These are phyloP conservation scores for Lobosporangium transversale DNA, from an alignment of 192 early-diverging fungal genomes.

Conservation along the genomic window DNA sequence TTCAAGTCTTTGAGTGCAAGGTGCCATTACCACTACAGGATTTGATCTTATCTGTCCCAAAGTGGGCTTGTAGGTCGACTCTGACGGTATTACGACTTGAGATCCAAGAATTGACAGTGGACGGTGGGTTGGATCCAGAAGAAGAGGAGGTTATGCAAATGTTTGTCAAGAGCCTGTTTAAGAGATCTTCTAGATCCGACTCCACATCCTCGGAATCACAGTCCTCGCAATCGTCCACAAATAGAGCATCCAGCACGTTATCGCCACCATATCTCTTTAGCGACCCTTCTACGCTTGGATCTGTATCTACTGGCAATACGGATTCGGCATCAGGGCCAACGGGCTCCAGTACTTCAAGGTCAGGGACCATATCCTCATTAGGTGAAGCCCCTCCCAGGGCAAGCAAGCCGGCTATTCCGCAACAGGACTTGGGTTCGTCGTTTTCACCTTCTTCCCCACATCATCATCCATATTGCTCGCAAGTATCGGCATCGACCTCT, in stretches of 20 bases:
- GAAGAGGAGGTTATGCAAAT: slow-evolving; percentile 43
- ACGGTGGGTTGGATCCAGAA: slow-evolving; percentile 19
- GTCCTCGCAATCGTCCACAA: not conserved
- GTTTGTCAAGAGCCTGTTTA: slow-evolving; percentile 38
- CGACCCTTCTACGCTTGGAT: not conserved
- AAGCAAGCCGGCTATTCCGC: too few species aligned
- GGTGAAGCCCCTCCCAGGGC: not conserved
- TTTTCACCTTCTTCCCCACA: too few species aligned
- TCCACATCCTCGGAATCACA: not conserved
- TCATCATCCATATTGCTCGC: too few species aligned
- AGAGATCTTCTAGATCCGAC: not conserved
- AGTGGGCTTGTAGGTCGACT: slow-evolving; percentile 12
- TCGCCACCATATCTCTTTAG: slow-evolving; percentile 2
- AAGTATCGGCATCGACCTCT: too few species aligned
- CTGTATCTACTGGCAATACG: not conserved
- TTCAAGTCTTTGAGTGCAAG: slow-evolving; percentile 18
- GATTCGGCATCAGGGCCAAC: not conserved
- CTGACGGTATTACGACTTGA: slow-evolving; percentile 17
- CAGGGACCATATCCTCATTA: not conserved
- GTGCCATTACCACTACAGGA: slow-evolving; percentile 17
- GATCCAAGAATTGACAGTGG: slow-evolving; percentile 23
- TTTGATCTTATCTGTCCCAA: slow-evolving; percentile 17
- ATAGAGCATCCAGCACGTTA: not conserved
- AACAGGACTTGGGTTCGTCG: too few species aligned
- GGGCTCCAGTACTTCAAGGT: not conserved